Evolutionary conservation across 2,329 filamentous ascomycete genomes (phyloP).

Genomic region (Alternaria triticimaculans): DNA sequence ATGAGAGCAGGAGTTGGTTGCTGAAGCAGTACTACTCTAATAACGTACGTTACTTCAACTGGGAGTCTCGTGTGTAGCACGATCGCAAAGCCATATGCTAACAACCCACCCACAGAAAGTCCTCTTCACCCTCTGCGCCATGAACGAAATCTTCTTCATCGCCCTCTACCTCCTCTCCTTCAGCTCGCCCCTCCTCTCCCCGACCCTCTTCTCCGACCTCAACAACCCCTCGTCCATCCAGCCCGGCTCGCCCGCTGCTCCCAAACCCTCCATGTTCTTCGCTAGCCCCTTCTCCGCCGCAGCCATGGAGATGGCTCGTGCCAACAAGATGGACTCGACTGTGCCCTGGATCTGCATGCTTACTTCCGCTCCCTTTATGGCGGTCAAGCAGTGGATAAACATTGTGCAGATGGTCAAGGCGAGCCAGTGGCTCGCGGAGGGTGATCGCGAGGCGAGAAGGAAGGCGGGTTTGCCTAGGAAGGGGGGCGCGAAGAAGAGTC

Average conservation of each 20-base stretch:
- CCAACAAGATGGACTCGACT: conserved; percentile 75
- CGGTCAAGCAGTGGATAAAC: conserved; percentile 91
- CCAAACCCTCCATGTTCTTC: conserved; percentile 75
- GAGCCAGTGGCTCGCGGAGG: conserved; percentile 88
- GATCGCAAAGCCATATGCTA: conserved; percentile 6
- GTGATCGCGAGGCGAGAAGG: conserved; percentile 73
- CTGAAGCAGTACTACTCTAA: conserved; percentile 97
- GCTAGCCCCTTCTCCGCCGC: conserved; percentile 90
- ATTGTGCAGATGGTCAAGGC: conserved; percentile 93
- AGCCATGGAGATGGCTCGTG: conserved; percentile 86
- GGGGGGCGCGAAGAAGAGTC: conserved; percentile 28
- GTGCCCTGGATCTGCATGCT: conserved; percentile 81
- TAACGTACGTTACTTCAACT: conserved; percentile 67
- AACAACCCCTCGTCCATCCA: conserved; percentile 61
- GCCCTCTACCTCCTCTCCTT: conserved; percentile 97
- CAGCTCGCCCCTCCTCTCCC: conserved; percentile 86
- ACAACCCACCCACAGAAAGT: conserved; percentile 67
- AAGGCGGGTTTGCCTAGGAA: conserved; percentile 49
- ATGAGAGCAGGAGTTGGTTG: conserved; percentile 84
- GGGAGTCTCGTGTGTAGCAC: background rate
- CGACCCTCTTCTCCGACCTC: conserved; percentile 73
- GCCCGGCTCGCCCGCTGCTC: conserved; percentile 73
- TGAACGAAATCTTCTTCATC: conserved; percentile 98
- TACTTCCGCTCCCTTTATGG: conserved; percentile 85
- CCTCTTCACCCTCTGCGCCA: conserved; percentile 84